Conservation (phyloP, 768 basidiomycete genomes). For the Tubosaeta brunneosetosa region DNA sequence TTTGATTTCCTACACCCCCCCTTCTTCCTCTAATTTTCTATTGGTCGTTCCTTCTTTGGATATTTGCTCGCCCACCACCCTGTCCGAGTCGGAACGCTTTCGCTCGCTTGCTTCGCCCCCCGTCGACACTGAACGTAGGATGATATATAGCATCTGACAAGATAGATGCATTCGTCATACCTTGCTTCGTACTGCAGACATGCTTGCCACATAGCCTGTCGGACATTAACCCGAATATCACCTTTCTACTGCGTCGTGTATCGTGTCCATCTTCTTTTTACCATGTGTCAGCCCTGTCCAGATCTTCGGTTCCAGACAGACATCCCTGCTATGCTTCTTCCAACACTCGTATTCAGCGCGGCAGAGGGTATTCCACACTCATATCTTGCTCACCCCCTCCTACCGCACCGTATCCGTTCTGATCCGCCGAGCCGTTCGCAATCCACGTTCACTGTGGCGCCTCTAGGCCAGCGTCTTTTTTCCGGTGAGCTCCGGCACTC, state of each 20-base stretch:
- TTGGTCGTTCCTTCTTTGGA: background rate
- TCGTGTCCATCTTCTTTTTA: background rate
- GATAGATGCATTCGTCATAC: background rate
- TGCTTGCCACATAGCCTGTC: constrained; percentile 5
- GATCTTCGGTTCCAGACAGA: constrained; percentile 14
- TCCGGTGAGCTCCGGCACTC: constrained; percentile 4
- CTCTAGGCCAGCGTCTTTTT: constrained; percentile 5
- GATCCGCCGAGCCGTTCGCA: constrained; percentile 19
- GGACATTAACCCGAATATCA: constrained; percentile 22
- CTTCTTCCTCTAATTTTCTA: background rate
- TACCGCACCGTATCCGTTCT: constrained; percentile 6
- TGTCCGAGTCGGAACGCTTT: background rate
- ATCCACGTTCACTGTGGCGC: constrained; percentile 12
- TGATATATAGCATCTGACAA: background rate
- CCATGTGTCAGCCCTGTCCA: constrained; percentile 12
- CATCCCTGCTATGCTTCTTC: background rate
- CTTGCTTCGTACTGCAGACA: background rate
- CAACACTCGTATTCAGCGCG: constrained; percentile 5
- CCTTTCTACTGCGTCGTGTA: constrained; percentile 10
- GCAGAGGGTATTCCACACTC: constrained; percentile 17
- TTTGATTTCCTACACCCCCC: background rate
- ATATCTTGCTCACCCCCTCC: background rate
- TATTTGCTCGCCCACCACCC: background rate
- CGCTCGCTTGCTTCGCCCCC: background rate
- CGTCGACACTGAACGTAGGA: background rate